Conservation (phyloP, 371 early-diverging fungal species). For the Parasitella parasitica region DNA sequence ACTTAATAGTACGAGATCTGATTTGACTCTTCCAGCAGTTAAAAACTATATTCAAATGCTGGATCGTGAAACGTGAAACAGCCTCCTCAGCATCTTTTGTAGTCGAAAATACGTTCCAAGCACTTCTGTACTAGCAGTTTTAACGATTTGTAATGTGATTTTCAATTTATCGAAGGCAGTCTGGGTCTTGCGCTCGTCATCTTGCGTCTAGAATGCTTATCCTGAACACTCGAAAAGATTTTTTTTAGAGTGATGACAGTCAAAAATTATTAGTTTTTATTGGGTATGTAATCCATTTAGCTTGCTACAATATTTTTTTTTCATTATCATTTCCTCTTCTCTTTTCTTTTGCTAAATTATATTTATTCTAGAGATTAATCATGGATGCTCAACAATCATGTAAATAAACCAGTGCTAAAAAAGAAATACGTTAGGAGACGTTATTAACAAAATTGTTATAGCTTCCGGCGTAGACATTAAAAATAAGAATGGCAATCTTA, state of each 20-base stretch:
- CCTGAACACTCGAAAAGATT: neutral
- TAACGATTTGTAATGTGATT: too few relatives aligned
- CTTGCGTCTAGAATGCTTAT: too few relatives aligned
- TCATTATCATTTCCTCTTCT: neutral
- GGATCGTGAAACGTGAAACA: too few relatives aligned
- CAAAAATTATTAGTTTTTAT: neutral
- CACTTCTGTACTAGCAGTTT: too few relatives aligned
- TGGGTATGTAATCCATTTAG: neutral
- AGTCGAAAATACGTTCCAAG: too few relatives aligned
- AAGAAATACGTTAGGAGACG: neutral
- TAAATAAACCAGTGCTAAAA: neutral
- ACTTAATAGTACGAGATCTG: too few relatives aligned
- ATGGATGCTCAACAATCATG: conserved; percentile 16
- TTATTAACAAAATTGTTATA: neutral
- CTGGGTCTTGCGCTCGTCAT: too few relatives aligned
- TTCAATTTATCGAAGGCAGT: too few relatives aligned
- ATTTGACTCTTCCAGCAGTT: too few relatives aligned
- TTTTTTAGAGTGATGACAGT: neutral
- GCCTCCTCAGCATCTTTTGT: too few relatives aligned
- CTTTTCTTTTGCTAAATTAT: neutral
- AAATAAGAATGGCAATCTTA: conserved; percentile 42
- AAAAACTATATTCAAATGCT: too few relatives aligned
- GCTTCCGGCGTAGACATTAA: conserved; percentile 38
- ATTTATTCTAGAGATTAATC: neutral
- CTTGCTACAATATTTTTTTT: neutral